Evolutionary conservation across 2,329 filamentous ascomycete species (phyloP).

Genomic region (Periconia sp.): DNA sequence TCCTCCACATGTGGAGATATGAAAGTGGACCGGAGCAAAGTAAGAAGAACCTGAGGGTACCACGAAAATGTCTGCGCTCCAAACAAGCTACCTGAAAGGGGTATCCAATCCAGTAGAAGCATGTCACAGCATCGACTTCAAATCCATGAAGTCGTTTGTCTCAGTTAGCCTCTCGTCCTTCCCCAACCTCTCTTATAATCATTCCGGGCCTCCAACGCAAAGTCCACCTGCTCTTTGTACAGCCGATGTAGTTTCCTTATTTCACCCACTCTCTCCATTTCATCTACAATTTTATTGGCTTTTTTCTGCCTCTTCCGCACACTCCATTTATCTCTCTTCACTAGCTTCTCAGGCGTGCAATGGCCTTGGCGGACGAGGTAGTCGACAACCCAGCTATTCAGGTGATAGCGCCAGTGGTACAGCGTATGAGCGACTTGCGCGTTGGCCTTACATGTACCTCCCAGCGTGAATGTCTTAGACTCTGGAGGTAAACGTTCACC

Average conservation of each 20-base stretch:
- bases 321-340: constrained; percentile 67
- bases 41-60: too few species aligned
- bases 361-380: constrained; percentile 66
- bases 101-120: too few species aligned
- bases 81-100: too few species aligned
- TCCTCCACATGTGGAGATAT: too few species aligned
- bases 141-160: too few species aligned
- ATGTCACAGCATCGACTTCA: too few species aligned
- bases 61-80: too few species aligned
- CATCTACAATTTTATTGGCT: constrained; percentile 68
- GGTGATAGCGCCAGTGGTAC: constrained; percentile 75
- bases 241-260: constrained; percentile 68
- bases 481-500: constrained; percentile 37
- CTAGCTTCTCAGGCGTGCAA: constrained; percentile 62
- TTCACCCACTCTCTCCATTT: constrained; percentile 66
- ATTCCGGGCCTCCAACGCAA: constrained; percentile 37
- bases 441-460: constrained; percentile 62
- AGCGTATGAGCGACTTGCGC: constrained; percentile 74
- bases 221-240: constrained; percentile 65
- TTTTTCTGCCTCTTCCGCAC: constrained; percentile 64
- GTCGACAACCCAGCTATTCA: constrained; percentile 74
- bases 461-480: constrained; percentile 35
- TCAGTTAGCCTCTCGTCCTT: constrained; percentile 8
- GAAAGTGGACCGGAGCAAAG: too few species aligned
- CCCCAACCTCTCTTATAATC: constrained; percentile 33